A percentile compares a stretch with the other conserved stretches of the same genome.
These are phyloP conservation scores for Veloporphyrellus conicus DNA, from an alignment of 1,284 basidiomycete genomes.

Conservation along the genomic window DNA sequence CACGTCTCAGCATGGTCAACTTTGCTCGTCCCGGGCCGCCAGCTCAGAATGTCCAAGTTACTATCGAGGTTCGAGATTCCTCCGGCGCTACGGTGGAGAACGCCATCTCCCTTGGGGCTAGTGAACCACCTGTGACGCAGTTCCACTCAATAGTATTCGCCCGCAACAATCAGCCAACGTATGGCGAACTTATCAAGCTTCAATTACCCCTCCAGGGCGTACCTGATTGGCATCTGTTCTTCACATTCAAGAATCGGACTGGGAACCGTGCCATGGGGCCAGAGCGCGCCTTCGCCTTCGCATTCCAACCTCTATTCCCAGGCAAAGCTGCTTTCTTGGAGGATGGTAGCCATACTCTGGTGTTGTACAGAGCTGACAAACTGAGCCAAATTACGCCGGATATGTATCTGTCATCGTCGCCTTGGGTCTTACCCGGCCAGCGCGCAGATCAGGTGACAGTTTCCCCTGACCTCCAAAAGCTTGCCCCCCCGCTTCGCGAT, in stretches of 20 bases:
- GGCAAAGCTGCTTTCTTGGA: constrained; percentile 78
- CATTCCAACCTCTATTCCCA: constrained; percentile 84
- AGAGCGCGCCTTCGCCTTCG: constrained; percentile 88
- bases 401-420: constrained; percentile 67
- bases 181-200: constrained; percentile 90
- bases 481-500: constrained; percentile 72
- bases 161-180: constrained; percentile 82
- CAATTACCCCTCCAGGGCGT: constrained; percentile 67
- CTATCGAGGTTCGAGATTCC: constrained; percentile 79
- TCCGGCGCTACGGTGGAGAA: constrained; percentile 72
- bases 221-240: constrained; percentile 87
- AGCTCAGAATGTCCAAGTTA: constrained; percentile 81
- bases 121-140: constrained; percentile 74
- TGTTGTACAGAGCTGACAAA: constrained; percentile 79
- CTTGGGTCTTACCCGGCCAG: constrained; percentile 53
- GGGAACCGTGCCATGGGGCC: constrained; percentile 48
- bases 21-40: constrained; percentile 54
- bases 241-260: constrained; percentile 84
- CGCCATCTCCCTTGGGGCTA: constrained; percentile 79
- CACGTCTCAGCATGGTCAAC: constrained; percentile 59
- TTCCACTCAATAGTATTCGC: constrained; percentile 90
- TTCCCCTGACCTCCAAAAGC: constrained; percentile 59
- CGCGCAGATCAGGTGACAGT: constrained; percentile 57
- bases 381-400: constrained; percentile 55
- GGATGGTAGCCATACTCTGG: constrained; percentile 84